These are phyloP conservation scores for Neocucurbitaria cava DNA, from an alignment of 2,329 filamentous ascomycete genomes.

Conservation along the genomic window DNA sequence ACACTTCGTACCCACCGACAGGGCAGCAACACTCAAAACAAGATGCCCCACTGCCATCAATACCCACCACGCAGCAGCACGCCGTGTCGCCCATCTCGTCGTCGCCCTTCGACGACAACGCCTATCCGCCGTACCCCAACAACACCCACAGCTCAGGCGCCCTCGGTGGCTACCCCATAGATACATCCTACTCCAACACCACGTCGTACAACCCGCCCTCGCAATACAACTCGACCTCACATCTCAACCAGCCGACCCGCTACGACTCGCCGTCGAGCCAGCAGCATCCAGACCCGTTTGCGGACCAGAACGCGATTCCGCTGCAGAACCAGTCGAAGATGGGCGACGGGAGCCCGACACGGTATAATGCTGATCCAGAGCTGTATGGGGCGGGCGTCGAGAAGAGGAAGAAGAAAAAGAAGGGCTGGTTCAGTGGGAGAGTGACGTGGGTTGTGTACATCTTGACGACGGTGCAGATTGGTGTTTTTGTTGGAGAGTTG, in stretches of 20 bases:
- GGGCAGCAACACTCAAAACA: conserved; percentile 20
- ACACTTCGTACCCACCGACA: conserved; percentile 49
- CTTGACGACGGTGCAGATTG: conserved; percentile 77
- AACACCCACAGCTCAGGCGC: conserved; percentile 53
- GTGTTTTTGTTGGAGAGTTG: conserved; percentile 88
- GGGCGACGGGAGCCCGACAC: conserved; percentile 42
- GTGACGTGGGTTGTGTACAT: conserved; percentile 83
- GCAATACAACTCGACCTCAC: conserved; percentile 39
- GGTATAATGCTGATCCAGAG: conserved; percentile 51
- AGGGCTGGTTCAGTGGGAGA: conserved; percentile 63
- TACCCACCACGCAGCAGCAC: conserved; percentile 37
- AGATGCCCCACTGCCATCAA: conserved; percentile 48
- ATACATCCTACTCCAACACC: conserved; percentile 63
- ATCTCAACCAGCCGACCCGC: conserved; percentile 30
- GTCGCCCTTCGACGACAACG: conserved; percentile 43
- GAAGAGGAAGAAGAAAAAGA: conserved; percentile 48
- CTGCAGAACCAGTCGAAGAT: conserved; percentile 51
- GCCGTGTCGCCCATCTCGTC: conserved; percentile 43
- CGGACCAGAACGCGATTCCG: conserved; percentile 58
- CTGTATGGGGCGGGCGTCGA: conserved; percentile 36
- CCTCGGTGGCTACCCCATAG: conserved; percentile 59
- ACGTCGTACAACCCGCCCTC: conserved; percentile 20
- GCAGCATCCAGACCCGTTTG: conserved; percentile 59
- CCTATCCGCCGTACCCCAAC: conserved; percentile 59
- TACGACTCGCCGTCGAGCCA: conserved; percentile 52